Evolutionary conservation across 2,329 filamentous ascomycete genomes (phyloP), one percentile per base, ranked within the genome.

Genomic region (Ascosphaera pollenicola): DNA sequence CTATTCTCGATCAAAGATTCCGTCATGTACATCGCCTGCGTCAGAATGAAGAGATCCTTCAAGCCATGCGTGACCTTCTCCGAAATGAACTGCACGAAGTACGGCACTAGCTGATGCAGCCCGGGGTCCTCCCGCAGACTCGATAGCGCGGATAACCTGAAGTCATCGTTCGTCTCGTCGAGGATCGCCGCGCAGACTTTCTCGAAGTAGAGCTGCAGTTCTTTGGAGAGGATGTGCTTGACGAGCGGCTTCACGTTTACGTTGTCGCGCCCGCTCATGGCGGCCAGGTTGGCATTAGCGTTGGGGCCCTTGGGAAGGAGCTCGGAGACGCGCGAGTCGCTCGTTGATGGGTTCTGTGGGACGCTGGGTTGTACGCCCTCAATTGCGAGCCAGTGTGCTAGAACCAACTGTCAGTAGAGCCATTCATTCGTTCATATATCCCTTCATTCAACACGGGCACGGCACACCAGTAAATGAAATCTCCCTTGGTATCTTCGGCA

Each of bases 301-400:
- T 82, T 82, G 3, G 83, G 77, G 4, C 85, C 87, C 61, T 94
- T 95, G 24, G 85, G 80, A 15, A 91, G 68, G 21, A 94, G 68
- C 24, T 94, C 85, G 53, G 85, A 78, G 39, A 78, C 75, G 43
- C 82, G 70, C 21, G 82, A 76, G 55, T 94, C 85, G 13, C 7
- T 28, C 24, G 24, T 7, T 2, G 84, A 89, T 5, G 89, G 89
- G 56, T 98, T 98, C 57, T 95, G 87, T 2, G 87, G 84, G 49
- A 95, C 94, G 1, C 84, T 81, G 2, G 89, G 89, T 55, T 98
- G 87, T 19, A 95, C 89, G 42, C 89, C 89, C 65, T 98, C 89
- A 37, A 98, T 83, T 17, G 89, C 85, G 44, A 95, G 75, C 87
- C 89, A 98, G 60, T 98, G 89, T 43, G 82, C 89, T 85, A 52